Evolutionary conservation across 768 basidiomycete species (phyloP).

Genomic region (Hortiboletus campestris): DNA sequence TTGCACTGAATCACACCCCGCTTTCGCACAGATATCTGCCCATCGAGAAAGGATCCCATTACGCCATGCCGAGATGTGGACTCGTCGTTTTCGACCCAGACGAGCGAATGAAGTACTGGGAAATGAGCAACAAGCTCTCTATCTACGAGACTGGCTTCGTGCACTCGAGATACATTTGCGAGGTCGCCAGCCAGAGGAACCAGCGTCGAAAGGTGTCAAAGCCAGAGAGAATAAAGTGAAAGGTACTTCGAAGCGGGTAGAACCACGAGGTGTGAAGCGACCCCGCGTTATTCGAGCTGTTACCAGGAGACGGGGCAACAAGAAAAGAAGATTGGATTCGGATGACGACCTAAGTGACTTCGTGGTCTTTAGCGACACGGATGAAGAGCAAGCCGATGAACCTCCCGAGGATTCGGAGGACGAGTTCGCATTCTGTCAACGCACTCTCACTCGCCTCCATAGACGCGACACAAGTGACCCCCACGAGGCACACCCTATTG

Average conservation of each 20-base stretch:
- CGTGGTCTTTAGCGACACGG: conserved; percentile 46
- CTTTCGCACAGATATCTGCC: conserved; percentile 42
- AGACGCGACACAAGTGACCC: background rate
- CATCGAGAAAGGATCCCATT: conserved; percentile 4
- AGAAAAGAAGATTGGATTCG: conserved; percentile 52
- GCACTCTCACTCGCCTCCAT: conserved; percentile 21
- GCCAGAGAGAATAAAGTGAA: conserved; percentile 15
- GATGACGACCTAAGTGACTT: conserved; percentile 58
- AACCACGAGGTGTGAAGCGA: conserved; percentile 49
- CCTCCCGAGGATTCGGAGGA: conserved; percentile 39
- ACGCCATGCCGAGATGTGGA: conserved; percentile 54
- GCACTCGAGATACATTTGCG: conserved; percentile 61
- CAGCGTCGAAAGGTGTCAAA: background rate
- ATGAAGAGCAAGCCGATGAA: conserved; percentile 32
- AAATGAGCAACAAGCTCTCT: conserved; percentile 66
- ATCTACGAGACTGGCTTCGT: conserved; percentile 75
- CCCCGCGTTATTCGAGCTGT: conserved; percentile 58
- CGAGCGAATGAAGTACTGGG: conserved; percentile 75
- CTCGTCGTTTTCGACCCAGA: conserved; percentile 72
- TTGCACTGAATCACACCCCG: conserved; percentile 44
- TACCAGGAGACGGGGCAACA: conserved; percentile 44
- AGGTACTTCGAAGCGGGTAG: conserved; percentile 23
- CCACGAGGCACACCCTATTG: background rate
- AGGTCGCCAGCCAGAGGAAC: conserved; percentile 6
- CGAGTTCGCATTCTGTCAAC: conserved; percentile 29